A percentile compares a stretch with the other conserved stretches of the same genome.
Conservation (phyloP, 768 basidiomycete genomes). For the Porpolomopsis calyptriformis region DNA sequence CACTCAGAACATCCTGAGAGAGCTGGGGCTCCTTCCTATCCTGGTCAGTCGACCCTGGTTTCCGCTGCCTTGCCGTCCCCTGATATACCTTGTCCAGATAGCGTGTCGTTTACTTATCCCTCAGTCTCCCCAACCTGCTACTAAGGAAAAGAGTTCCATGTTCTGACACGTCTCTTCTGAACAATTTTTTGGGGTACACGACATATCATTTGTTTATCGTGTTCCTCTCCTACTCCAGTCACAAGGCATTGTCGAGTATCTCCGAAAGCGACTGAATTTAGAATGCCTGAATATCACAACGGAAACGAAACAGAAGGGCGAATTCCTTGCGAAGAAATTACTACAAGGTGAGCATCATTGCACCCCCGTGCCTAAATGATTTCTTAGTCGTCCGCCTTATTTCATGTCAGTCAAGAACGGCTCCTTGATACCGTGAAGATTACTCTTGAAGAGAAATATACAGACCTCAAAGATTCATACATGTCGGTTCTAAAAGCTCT, state of each 20-base stretch:
- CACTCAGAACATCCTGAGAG: constrained; percentile 90
- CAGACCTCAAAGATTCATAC: constrained; percentile 92
- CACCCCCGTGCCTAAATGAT: too few relatives aligned
- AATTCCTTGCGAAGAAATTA: constrained; percentile 58
- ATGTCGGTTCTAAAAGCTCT: constrained; percentile 96
- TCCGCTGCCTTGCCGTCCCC: neutral
- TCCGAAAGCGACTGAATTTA: constrained; percentile 74
- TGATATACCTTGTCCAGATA: constrained; percentile 42
- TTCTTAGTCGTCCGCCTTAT: neutral
- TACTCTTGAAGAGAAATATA: constrained; percentile 95
- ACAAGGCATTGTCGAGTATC: constrained; percentile 84
- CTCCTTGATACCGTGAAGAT: constrained; percentile 83
- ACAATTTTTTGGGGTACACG: constrained; percentile 91
- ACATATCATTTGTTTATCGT: constrained; percentile 94
- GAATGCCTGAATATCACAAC: constrained; percentile 41
- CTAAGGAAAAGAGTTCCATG: constrained; percentile 96
- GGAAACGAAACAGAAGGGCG: constrained; percentile 51
- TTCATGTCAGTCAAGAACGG: constrained; percentile 77
- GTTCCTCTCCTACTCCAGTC: constrained; percentile 86
- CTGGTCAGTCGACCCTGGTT: constrained; percentile 41
- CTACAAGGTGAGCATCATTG: constrained; percentile 47
- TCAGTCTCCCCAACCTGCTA: constrained; percentile 68
- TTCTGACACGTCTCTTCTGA: constrained; percentile 91
- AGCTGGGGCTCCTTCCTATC: constrained; percentile 87
- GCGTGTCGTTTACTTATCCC: constrained; percentile 82